phyloP scores from a whole-genome alignment of 2,329 filamentous ascomycete genomes.

The Lomentospora prolificans region DNA sequence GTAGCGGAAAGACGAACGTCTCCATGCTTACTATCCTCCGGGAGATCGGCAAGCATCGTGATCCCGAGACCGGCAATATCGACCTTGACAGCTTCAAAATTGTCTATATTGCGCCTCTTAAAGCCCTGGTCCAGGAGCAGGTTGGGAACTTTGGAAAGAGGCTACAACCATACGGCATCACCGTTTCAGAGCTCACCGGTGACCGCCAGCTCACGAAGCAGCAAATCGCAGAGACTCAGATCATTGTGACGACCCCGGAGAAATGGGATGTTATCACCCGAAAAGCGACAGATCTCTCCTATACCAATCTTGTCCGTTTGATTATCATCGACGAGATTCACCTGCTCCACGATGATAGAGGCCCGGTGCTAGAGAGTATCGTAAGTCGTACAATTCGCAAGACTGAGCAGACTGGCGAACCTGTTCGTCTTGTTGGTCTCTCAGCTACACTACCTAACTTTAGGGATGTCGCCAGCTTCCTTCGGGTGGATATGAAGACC shows the following conservation, averaged over 20 bases:
- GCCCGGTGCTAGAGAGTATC: slow-evolving; percentile 92
- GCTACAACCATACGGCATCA: slow-evolving; percentile 82
- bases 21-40: slow-evolving; percentile 94
- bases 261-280: slow-evolving; percentile 99
- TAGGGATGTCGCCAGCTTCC: slow-evolving; percentile 87
- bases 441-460: slow-evolving; percentile 96
- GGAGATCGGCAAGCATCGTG: slow-evolving; percentile 91
- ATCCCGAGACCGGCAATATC: slow-evolving; percentile 83
- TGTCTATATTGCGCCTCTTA: slow-evolving; percentile 91
- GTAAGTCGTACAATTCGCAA: slow-evolving; percentile 88
- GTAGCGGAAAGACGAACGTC: slow-evolving; percentile 97
- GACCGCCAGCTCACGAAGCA: slow-evolving; percentile 97
- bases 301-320: slow-evolving; percentile 91
- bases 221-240: slow-evolving; percentile 93
- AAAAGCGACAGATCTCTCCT: slow-evolving; percentile 93
- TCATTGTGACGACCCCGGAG: slow-evolving; percentile 96
- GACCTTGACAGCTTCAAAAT: slow-evolving; percentile 97
- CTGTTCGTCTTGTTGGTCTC: slow-evolving; percentile 82
- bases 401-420: slow-evolving; percentile 87
- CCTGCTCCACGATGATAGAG: slow-evolving; percentile 91
- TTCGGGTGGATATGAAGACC: slow-evolving; percentile 76
- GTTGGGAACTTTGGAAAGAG: slow-evolving; percentile 95
- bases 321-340: slow-evolving; percentile 98
- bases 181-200: slow-evolving; percentile 90
- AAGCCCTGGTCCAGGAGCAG: slow-evolving; percentile 93